These are phyloP conservation scores for Torrubiellomyces zombiae DNA, from an alignment of 2,329 filamentous ascomycete species.

Conservation along the genomic window DNA sequence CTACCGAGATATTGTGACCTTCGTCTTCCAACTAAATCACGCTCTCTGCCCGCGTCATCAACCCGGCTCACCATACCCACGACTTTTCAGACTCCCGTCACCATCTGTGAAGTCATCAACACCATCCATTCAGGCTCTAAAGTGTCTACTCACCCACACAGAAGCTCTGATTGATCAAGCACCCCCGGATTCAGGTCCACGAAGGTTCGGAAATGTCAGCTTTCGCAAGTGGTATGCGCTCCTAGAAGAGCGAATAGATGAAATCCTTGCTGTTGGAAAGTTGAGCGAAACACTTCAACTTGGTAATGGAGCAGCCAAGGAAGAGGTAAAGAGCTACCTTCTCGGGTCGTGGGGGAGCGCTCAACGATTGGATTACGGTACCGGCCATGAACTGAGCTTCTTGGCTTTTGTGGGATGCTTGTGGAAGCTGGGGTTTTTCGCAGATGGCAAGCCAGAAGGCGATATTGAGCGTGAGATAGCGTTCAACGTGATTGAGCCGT, in stretches of 20 bases:
- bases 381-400: slow-evolving; percentile 90
- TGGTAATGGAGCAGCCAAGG: slow-evolving; percentile 29
- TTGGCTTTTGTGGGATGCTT: slow-evolving; percentile 76
- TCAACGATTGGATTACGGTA: slow-evolving; percentile 86
- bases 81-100: slow-evolving; percentile 25
- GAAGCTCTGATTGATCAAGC: slow-evolving; percentile 55
- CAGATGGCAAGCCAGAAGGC: slow-evolving; percentile 30
- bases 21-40: slow-evolving; percentile 79
- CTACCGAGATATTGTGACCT: slow-evolving; percentile 74
- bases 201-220: slow-evolving; percentile 82
- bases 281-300: slow-evolving; percentile 14
- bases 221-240: slow-evolving; percentile 72
- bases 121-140: slow-evolving; percentile 45
- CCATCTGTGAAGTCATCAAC: slow-evolving; percentile 21
- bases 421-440: slow-evolving; percentile 79
- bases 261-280: slow-evolving; percentile 12
- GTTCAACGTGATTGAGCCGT: slow-evolving; percentile 68
- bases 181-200: slow-evolving; percentile 70
- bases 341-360: slow-evolving; percentile 75
- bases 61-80: slow-evolving; percentile 11
- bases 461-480: slow-evolving; percentile 65
- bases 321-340: slow-evolving; percentile 65
- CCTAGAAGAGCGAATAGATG: slow-evolving; percentile 40
- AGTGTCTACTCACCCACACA: slow-evolving; percentile 47
- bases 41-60: slow-evolving; percentile 59